Base-by-base conservation (phyloP, 805 yeast species). In the Nakazawaea sp. region DNA sequence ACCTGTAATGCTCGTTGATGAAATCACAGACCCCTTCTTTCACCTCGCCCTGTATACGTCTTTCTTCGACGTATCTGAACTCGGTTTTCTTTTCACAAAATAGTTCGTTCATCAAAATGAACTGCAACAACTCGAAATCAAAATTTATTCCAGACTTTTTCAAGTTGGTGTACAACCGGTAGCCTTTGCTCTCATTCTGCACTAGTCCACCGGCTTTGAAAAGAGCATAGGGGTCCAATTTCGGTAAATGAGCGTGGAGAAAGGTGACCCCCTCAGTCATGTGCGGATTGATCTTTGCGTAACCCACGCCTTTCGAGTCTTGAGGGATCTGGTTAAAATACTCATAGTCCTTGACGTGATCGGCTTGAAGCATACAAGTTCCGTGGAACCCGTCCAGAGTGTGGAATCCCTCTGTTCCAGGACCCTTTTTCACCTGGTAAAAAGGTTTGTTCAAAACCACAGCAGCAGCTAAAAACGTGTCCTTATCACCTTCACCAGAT, bases 121-220 rank as follows among this genome's bases (percentile, higher is more conserved):
- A 78, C 47, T 76, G 80, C 16, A 65, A 62, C 32, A 68, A 53
- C 50, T 79, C 85, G 49, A 77, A 76, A 53, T 79, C 84, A 45
- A 68, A 72, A 12, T 46, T 48, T 11, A 58, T 35, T 10, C 54
- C 50, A 10, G 47, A 20, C n/a, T 30, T 34, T 9, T 13, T 43
- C 35, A 58, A 59, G 41, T 51, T 58, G 24, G 40, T 33, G 43
- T 55, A 59, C 45, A 56, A 43, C 34, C 63, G 47, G 16, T 48
- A 24, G 65, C 64, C 9, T 65, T 64, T 7, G 61, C 63, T 18
- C 51, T 48, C 41, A 64, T 62, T 40, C 12, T 24, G 8, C 9
- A 8, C 4, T 3, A 28, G 13, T n/a, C 10, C 20, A 9, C 20
- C 23, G 7, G 20, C 16, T 11, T 25, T 13, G 13, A 18, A 25